A percentile compares a stretch with the other conserved stretches of the same genome.
Conservation (phyloP, 78 protist species). For the Andalucia godoyi region DNA sequence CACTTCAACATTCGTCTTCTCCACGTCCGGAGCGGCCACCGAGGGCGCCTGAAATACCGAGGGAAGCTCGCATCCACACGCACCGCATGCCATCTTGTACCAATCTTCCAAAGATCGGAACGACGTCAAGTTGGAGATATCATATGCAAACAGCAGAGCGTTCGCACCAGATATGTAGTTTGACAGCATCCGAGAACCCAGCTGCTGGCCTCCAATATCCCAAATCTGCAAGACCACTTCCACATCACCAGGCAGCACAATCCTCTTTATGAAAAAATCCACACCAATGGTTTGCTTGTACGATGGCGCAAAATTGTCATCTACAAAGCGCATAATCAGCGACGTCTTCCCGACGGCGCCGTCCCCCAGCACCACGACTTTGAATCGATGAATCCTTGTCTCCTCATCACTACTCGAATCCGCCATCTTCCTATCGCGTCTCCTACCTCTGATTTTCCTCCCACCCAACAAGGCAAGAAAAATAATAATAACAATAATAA, state of each 20-base stretch:
- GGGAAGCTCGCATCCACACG: not conserved
- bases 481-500: too few relatives aligned
- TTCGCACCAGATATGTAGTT: slow-evolving; percentile 51
- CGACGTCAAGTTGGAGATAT: slow-evolving; percentile 29
- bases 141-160: slow-evolving; percentile 40
- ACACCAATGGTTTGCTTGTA: slow-evolving; percentile 73
- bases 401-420: slow-evolving; percentile 1
- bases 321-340: slow-evolving; percentile 24
- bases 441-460: too few relatives aligned
- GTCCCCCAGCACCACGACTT: slow-evolving; percentile 33
- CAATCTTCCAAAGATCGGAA: slow-evolving; percentile 65
- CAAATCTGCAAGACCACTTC: slow-evolving; percentile 34
- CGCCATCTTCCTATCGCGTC: too few relatives aligned
- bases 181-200: slow-evolving; percentile 52
- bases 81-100: slow-evolving; percentile 4
- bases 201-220: slow-evolving; percentile 77
- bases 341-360: slow-evolving; percentile 74
- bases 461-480: too few relatives aligned
- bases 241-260: slow-evolving; percentile 20
- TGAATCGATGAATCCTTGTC: slow-evolving; percentile 3
- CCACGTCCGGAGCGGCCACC: too few relatives aligned
- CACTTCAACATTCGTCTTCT: too few relatives aligned
- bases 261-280: slow-evolving; percentile 44
- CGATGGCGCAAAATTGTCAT: slow-evolving; percentile 17
- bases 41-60: too few relatives aligned